phyloP scores from a whole-genome alignment of 495 filamentous ascomycete species.

The Ascodesmis nigricans region DNA sequence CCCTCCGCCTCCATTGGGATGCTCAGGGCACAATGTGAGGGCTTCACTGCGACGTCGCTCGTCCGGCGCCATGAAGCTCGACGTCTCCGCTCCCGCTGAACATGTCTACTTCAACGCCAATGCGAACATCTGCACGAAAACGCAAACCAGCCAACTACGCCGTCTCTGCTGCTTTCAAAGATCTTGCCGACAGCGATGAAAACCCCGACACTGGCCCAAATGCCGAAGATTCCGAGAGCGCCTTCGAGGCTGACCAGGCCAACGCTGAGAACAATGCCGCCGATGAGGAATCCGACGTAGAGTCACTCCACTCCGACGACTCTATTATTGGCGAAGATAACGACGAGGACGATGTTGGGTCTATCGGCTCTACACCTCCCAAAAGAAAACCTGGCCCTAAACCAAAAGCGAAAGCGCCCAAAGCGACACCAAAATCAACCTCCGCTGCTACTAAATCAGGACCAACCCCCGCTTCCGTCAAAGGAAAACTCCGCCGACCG shows the following conservation, averaged over 20 bases:
- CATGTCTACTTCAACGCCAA: no score
- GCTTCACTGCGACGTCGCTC: no score
- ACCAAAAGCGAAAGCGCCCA: no score
- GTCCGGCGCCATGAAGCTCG: no score
- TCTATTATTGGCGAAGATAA: not conserved
- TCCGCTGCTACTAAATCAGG: no score
- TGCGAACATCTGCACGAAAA: slow-evolving; percentile 6
- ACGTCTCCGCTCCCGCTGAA: no score
- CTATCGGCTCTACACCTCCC: not conserved
- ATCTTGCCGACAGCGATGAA: slow-evolving; percentile 11
- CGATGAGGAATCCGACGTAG: not conserved
- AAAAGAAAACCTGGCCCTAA: not conserved
- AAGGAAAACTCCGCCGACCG: slow-evolving; percentile 1
- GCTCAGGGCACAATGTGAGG: no score
- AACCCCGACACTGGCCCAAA: not conserved
- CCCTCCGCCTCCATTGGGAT: no score
- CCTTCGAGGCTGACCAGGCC: not conserved
- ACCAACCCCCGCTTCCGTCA: not conserved
- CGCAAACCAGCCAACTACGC: slow-evolving; percentile 15
- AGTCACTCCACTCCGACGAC: slow-evolving; percentile 1
- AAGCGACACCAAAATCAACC: no score
- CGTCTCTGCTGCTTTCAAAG: slow-evolving; percentile 15
- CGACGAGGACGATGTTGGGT: not conserved
- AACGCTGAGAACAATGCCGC: slow-evolving; percentile 1
- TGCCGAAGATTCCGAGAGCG: not conserved